phyloP scores from a whole-genome alignment of 2,329 filamentous ascomycete species.

The Ceratocystis huliohia region DNA sequence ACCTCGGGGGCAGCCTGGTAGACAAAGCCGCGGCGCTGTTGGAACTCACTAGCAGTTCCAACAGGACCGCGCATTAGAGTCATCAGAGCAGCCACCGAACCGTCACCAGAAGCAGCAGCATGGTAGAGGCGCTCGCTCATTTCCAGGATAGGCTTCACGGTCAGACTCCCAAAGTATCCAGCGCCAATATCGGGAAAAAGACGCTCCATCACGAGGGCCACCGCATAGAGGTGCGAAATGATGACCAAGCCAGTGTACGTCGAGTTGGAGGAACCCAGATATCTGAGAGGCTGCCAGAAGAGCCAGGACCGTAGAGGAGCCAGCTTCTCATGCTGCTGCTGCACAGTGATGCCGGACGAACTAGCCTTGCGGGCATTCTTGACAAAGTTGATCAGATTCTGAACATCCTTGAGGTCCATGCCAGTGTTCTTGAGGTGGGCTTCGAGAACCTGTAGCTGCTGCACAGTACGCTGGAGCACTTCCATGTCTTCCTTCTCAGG shows the following conservation, averaged over 20 bases:
- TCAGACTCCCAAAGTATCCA: constrained; percentile 72
- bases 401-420: constrained; percentile 55
- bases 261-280: constrained; percentile 62
- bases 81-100: neutral
- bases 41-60: constrained; percentile 14
- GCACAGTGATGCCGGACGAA: constrained; percentile 38
- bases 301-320: constrained; percentile 84
- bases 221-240: constrained; percentile 82
- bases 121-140: constrained; percentile 60
- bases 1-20: constrained; percentile 13
- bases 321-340: constrained; percentile 80
- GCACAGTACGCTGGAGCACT: constrained; percentile 52
- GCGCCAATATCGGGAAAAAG: constrained; percentile 85
- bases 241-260: constrained; percentile 70
- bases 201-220: constrained; percentile 75
- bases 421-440: constrained; percentile 54
- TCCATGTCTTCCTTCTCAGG: constrained; percentile 58
- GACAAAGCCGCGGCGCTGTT: constrained; percentile 12
- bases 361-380: constrained; percentile 59
- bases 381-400: constrained; percentile 59
- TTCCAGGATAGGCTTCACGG: constrained; percentile 70
- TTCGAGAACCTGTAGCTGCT: constrained; percentile 56
- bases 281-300: constrained; percentile 84
- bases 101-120: constrained; percentile 5
- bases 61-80: constrained; percentile 14